phyloP scores from a whole-genome alignment of 345 rosid genomes.

The Salix exigua region DNA sequence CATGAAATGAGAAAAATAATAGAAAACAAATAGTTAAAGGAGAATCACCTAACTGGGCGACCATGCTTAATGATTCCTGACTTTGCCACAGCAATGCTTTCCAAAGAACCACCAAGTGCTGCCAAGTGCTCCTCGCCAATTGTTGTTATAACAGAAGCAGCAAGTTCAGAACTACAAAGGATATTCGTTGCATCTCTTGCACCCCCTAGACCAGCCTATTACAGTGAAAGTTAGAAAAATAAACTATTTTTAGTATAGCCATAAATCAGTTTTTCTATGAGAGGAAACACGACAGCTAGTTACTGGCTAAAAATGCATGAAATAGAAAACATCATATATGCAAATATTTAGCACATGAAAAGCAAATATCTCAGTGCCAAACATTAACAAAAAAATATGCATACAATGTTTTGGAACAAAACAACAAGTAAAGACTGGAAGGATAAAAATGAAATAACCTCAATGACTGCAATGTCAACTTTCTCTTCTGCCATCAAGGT shows the following conservation, averaged over 20 bases:
- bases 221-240: neutral
- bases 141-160: conserved; percentile 70
- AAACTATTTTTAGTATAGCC: neutral
- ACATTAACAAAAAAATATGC: neutral
- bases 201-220: conserved; percentile 88
- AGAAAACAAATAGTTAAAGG: neutral
- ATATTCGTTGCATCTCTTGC: conserved; percentile 88
- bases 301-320: neutral
- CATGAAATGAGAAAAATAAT: neutral
- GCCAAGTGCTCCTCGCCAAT: conserved; percentile 78
- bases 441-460: conserved; percentile 37
- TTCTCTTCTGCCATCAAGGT: conserved; percentile 62
- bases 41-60: conserved; percentile 82
- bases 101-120: conserved; percentile 86
- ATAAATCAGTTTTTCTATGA: neutral
- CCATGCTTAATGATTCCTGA: conserved; percentile 71
- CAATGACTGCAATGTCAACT: conserved; percentile 76
- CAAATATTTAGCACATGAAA: neutral
- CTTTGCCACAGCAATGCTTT: conserved; percentile 81
- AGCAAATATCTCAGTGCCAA: neutral
- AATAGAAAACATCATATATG: neutral
- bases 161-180: conserved; percentile 54
- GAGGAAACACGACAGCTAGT: neutral
- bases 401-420: neutral
- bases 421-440: neutral